Evolutionary conservation across 805 yeast species (phyloP).

Genomic region (Yamadazyma nakazawae): DNA sequence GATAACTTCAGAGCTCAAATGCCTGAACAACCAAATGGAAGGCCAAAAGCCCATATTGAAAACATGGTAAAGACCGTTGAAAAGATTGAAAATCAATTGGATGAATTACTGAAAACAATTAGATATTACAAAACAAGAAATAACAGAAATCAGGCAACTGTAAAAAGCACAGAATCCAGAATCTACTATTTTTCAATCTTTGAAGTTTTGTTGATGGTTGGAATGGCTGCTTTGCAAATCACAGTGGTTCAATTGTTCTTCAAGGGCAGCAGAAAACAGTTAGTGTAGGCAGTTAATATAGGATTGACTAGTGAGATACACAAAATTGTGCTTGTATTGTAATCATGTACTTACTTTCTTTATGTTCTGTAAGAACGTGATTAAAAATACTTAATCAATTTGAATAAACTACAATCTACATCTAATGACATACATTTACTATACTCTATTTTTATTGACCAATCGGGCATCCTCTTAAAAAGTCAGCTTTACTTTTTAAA

Average conservation of each 20-base stretch:
- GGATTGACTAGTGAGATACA: background rate
- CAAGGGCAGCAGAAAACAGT: conserved; percentile 66
- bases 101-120: conserved; percentile 53
- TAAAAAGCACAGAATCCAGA: conserved; percentile 72
- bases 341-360: too few species aligned
- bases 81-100: conserved; percentile 58
- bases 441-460: conserved; percentile 38
- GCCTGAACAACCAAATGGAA: conserved; percentile 50
- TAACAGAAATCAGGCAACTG: conserved; percentile 87
- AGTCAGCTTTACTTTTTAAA: conserved; percentile 79
- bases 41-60: conserved; percentile 51
- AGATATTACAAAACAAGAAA: conserved; percentile 88
- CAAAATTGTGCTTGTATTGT: too few species aligned
- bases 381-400: too few species aligned
- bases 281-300: conserved; percentile 38
- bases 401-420: background rate
- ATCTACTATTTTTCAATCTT: conserved; percentile 71
- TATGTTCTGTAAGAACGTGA: too few species aligned
- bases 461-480: conserved; percentile 75
- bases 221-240: conserved; percentile 69
- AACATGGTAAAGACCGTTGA: conserved; percentile 53
- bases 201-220: conserved; percentile 70
- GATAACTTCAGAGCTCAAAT: conserved; percentile 53
- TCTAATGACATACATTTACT: background rate
- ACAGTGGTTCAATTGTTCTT: conserved; percentile 66